Evolutionary conservation across 345 rosid species (phyloP), one percentile per base, ranked within the genome.

Genomic region (Cardiospermum halicacabum): DNA sequence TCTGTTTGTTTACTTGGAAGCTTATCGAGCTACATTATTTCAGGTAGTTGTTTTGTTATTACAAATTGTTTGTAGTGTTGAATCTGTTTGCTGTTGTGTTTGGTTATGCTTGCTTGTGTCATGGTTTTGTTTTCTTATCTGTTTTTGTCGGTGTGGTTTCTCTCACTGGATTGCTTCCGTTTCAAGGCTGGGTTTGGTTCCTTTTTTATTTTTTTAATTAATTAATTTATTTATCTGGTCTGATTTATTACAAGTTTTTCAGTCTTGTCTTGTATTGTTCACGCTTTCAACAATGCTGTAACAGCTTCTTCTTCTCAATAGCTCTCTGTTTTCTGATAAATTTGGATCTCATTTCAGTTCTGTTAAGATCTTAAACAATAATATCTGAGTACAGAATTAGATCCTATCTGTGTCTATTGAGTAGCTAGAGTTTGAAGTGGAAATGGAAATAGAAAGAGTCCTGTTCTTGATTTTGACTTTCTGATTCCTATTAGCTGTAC

Each of bases 111-210:
- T 45, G 12, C 53, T 55, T 63, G 37, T 1, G 24, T 39, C 27
- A 62, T 31, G 13, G 27, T 25, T 11, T 56, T 48, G 65, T 34
- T 63, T 51, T 63, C 47, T 60, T 53, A 25, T 72, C 8, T 25
- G 25, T 63, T 49, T 68, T 59, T 72, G 81, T 77, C 79, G 81
- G 79, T 64, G 84, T 49, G 50, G 69, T 48, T 76, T 56, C 45
- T 69, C 34, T 65, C 73, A 7, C 37, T 32, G 58, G 54, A 27
- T 63, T 58, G 66, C 72, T 69, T 75, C 51, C 56, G 25, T n/a
- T 45, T 62, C 31, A 54, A 68, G 39, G n/a, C n/a, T n/a, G n/a
- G 60, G 56, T 62, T 61, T 7, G 36, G 28, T 43, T 67, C 57
- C 39, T 27, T 56, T 64, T 27, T 28, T n/a, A n/a, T n/a, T n/a